phyloP scores from a whole-genome alignment of 1,139 yeast species.

The Fermentozyma sake region DNA sequence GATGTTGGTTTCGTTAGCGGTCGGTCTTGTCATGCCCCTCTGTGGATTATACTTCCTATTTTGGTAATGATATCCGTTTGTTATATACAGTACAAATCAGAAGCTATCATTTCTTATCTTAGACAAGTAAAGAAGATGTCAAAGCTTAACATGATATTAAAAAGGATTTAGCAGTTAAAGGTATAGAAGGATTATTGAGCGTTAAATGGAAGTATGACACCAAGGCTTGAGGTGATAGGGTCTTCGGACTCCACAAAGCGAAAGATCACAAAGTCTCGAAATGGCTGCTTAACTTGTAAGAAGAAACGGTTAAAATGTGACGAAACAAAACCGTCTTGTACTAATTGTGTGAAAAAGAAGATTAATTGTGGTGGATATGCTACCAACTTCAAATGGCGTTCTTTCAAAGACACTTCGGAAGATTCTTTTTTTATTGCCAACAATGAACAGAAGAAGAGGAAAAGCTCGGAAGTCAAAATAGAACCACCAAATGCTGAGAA shows the following conservation, averaged over 20 bases:
- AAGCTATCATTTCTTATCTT: conserved; percentile 7
- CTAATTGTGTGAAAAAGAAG: conserved; percentile 40
- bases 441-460: conserved; percentile 2
- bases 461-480: not conserved
- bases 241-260: conserved; percentile 5
- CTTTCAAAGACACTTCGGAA: conserved; percentile 30
- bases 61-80: conserved; percentile 5
- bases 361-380: conserved; percentile 61
- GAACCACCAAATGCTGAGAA: not conserved
- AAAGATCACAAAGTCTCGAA: conserved; percentile 29
- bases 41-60: conserved; percentile 5
- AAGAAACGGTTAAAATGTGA: conserved; percentile 55
- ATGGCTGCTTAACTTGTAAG: conserved; percentile 55
- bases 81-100: too few species aligned
- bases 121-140: conserved; percentile 2
- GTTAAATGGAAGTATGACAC: too few species aligned
- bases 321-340: conserved; percentile 51
- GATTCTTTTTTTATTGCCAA: conserved; percentile 2
- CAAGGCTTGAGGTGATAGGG: conserved; percentile 1
- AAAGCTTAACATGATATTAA: too few species aligned
- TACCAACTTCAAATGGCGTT: conserved; percentile 59
- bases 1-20: too few species aligned
- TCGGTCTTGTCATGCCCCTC: too few species aligned
- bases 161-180: too few species aligned
- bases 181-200: too few species aligned